Base-by-base conservation (phyloP, 2,329 filamentous ascomycete species). In the Hymenoscyphus infarciens region DNA sequence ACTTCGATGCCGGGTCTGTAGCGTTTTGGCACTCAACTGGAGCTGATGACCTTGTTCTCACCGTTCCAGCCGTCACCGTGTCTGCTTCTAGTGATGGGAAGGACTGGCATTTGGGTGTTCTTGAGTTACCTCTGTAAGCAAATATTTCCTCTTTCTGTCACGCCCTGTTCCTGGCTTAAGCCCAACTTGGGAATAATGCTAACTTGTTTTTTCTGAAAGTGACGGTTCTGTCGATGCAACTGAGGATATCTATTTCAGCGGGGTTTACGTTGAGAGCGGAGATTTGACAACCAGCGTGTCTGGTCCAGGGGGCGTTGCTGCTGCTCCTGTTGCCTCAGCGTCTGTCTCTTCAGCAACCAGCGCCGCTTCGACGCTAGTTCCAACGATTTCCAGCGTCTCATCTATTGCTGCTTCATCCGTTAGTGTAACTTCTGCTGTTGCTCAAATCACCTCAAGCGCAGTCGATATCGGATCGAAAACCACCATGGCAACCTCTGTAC, bases 201-300 rank as follows among this genome's bases (percentile, higher is more conserved):
- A n/a, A n/a, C n/a, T n/a, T n/a, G n/a, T n/a, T n/a, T n/a, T n/a
- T n/a, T n/a, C n/a, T n/a, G n/a, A n/a, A 25, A 78, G 82, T 16
- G 75, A 77, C 52, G 83, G 83, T 0, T 81, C 82, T 55, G 74
- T 79, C 56, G 81, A 22, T 49, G 49, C 25, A 16, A 76, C 73
- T 39, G 87, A 90, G 77, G 87, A 90, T 70, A 85, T 87, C 77
- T 89, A 83, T 73, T 90, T 88, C 76, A 87, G 83, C 5, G 87
- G 88, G 5, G 84, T 89, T 5, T 91, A 88, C 70, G 79, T 90
- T 55, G 87, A 91, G 80, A 80, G 77, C 56, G 85, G 83, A 2
- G 68, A 75, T 2, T 63, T 80, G 61, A 80, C 74, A 3, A 75
- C 73, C 16, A 63, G 64, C 1, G 70, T 80, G 64, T 70, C 68